phyloP scores from a whole-genome alignment of 495 filamentous ascomycete species.

The Aspergillus carlsbadensis region DNA sequence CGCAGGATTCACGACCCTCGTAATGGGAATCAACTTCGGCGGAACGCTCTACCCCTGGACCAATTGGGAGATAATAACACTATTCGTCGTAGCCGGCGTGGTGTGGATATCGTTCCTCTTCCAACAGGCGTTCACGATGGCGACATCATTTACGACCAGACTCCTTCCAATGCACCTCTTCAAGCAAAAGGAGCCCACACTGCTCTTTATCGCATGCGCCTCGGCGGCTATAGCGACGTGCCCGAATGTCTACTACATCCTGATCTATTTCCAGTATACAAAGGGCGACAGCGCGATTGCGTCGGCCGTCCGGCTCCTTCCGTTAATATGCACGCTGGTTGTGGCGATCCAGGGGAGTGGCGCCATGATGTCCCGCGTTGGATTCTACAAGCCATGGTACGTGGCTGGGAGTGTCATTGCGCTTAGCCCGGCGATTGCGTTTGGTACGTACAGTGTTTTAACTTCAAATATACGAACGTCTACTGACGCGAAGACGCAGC shows the following conservation, averaged over 20 bases:
- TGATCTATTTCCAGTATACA: constrained; percentile 49
- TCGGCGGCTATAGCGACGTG: constrained; percentile 26
- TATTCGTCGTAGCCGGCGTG: constrained; percentile 2
- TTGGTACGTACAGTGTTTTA: no score
- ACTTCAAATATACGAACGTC: no score
- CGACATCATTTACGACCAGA: constrained; percentile 43
- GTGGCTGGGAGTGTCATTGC: constrained; percentile 26
- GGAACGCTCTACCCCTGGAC: constrained; percentile 27
- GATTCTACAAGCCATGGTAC: constrained; percentile 58
- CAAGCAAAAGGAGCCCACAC: constrained; percentile 27
- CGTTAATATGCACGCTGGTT: constrained; percentile 26
- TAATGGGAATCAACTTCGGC: constrained; percentile 32
- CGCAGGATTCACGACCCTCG: constrained; percentile 18
- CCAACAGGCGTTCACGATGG: constrained; percentile 50
- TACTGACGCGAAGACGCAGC: no score
- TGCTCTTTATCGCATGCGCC: constrained; percentile 43
- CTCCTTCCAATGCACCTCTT: constrained; percentile 54
- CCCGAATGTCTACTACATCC: constrained; percentile 50
- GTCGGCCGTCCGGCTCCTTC: constrained; percentile 39
- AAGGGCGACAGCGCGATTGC: constrained; percentile 34
- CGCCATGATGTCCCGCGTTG: constrained; percentile 43
- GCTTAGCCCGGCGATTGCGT: constrained; percentile 4
- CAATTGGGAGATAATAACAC: constrained; percentile 17
- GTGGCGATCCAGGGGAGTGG: constrained; percentile 25
- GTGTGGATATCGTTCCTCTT: constrained; percentile 22